These are phyloP conservation scores for Nothophaeocryptopus gaeumannii DNA, from an alignment of 2,329 filamentous ascomycete genomes.

Conservation along the genomic window DNA sequence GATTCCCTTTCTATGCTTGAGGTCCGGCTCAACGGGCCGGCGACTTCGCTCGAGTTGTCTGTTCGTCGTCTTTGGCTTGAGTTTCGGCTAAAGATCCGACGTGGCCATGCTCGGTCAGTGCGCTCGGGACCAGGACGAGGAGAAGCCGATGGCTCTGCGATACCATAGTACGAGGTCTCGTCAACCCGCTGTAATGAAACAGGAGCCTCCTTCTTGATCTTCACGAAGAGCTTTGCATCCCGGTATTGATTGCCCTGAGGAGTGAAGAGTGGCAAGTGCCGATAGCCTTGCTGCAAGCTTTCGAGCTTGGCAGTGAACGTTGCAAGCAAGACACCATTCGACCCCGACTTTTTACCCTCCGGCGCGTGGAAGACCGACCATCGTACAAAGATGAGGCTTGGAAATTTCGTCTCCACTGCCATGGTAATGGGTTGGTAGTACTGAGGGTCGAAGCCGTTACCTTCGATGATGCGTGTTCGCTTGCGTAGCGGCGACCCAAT, in stretches of 20 bases:
- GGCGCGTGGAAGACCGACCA: conserved; percentile 87
- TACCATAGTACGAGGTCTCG: conserved; percentile 28
- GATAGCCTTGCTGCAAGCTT: conserved; percentile 87
- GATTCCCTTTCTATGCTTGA: conserved; percentile 36
- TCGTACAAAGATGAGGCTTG: conserved; percentile 87
- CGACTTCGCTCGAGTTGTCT: conserved; percentile 23
- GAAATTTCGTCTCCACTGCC: conserved; percentile 86
- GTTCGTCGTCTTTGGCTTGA: conserved; percentile 40
- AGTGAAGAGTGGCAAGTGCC: conserved; percentile 86
- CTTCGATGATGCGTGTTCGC: conserved; percentile 74
- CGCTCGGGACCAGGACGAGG: conserved; percentile 32
- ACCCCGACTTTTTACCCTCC: conserved; percentile 67
- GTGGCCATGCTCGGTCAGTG: conserved; percentile 39
- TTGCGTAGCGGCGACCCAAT: conserved; percentile 71
- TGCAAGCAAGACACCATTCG: conserved; percentile 63
- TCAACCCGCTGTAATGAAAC: conserved; percentile 29
- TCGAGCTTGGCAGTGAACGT: conserved; percentile 90
- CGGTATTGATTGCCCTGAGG: conserved; percentile 86
- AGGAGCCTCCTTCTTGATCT: conserved; percentile 62
- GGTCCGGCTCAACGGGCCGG: conserved; percentile 31
- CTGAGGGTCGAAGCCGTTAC: conserved; percentile 90
- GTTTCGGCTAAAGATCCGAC: conserved; percentile 44
- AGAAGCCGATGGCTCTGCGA: conserved; percentile 26
- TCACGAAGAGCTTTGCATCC: conserved; percentile 92
- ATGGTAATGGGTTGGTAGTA: conserved; percentile 80